Base-by-base conservation (phyloP, 2,329 filamentous ascomycete genomes). In the Piedraia hortae region DNA sequence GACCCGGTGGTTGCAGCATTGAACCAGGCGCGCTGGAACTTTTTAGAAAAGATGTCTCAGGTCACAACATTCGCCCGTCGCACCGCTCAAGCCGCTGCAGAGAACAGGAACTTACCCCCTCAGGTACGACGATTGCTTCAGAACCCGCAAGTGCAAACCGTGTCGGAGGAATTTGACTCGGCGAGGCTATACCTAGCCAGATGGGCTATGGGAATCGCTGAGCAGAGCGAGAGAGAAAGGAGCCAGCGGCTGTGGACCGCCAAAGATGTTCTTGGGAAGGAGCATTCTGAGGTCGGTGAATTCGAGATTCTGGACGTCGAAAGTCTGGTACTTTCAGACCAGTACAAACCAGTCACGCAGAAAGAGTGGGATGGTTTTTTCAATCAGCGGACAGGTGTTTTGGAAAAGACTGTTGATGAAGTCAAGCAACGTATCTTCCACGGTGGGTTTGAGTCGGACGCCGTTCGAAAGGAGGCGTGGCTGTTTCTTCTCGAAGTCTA, bases 191-290 rank as follows among this genome's bases (percentile, higher is more conserved):
- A 97, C 40, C 56, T 97, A 17, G 85, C 85, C 11, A 60, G 85
- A 30, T 97, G 85, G 85, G 85, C 85, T 2, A 93, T 97, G 85
- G 78, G 78, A 5, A 90, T 97, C 31, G 80, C 85, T 0, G 88
- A 97, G 43, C 85, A 97, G 49, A 82, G 80, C 36, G 85, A 97
- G 39, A 59, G 66, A 17, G 85, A 97, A 35, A 56, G 70, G 12
- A 73, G 66, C 22, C 71, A 80, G 43, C 58, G 80, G 20, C 80
- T 90, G 38, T 97, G 78, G 73, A 91, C 80, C 0, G 82, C 77
- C 1, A 68, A 67, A 31, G 85, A 97, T 46, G 71, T 91, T 3
- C 54, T 93, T 36, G 80, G 89, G 36, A 71, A 88, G 42, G 88
- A 97, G 42, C 72, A 91, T 32, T 91, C 77, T 14, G 77, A 78